phyloP scores from a whole-genome alignment of 352 stramenopile species.

The Globisporangium lucens region DNA sequence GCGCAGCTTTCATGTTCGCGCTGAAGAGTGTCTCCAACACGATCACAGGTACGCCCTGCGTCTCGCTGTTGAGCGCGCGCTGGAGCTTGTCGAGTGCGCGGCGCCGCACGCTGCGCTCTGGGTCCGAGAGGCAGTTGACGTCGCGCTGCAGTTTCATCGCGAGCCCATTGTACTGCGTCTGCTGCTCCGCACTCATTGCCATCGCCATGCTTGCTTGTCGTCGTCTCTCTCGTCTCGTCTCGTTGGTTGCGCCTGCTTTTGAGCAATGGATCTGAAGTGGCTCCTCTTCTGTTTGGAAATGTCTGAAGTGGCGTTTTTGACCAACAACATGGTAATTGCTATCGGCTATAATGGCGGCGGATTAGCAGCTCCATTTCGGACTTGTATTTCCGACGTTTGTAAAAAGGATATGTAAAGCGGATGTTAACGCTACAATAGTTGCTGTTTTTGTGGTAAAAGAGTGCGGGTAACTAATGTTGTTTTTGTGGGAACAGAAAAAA shows the following conservation, averaged over 20 bases:
- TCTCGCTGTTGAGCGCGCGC: conserved; percentile 46
- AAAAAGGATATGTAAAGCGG: too few relatives aligned
- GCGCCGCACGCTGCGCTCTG: conserved; percentile 66
- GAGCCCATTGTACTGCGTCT: conserved; percentile 52
- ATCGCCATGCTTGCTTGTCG: neutral
- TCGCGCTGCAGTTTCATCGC: conserved; percentile 83
- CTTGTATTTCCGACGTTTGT: too few relatives aligned
- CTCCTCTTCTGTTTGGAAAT: too few relatives aligned
- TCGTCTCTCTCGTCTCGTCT: neutral
- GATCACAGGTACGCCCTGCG: conserved; percentile 22
- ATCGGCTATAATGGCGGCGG: too few relatives aligned
- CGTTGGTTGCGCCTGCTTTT: neutral
- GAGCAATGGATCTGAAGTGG: neutral
- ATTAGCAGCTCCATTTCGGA: too few relatives aligned
- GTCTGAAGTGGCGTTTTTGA: too few relatives aligned
- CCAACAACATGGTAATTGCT: too few relatives aligned
- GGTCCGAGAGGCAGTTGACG: conserved; percentile 74
- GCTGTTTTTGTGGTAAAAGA: too few relatives aligned
- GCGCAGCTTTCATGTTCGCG: conserved; percentile 39
- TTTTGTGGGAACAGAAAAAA: too few relatives aligned
- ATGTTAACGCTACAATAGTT: too few relatives aligned
- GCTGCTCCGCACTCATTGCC: conserved; percentile 47
- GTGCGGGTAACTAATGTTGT: too few relatives aligned
- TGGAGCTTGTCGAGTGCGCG: conserved; percentile 73
- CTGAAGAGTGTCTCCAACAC: conserved; percentile 47